Percentiles rank a stretch among this genome's conserved stretches.
Evolutionary conservation across 495 filamentous ascomycete species (phyloP).

Genomic region (Tuber indicum): DNA sequence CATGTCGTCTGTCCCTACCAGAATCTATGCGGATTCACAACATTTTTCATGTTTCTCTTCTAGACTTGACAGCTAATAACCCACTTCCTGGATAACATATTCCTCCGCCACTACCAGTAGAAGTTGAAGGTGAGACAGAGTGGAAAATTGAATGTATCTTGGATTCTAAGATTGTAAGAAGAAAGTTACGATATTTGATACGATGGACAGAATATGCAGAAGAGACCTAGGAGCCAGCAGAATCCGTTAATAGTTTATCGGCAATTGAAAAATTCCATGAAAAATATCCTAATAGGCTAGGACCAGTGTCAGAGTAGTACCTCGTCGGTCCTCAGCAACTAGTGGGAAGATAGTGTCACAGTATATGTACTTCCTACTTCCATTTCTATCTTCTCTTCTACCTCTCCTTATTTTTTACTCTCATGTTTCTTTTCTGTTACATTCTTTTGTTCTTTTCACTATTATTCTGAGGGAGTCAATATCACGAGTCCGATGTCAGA

Average conservation of each 20-base stretch:
- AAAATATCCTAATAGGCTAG: background rate
- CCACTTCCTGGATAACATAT: slow-evolving; percentile 7
- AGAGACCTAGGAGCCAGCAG: slow-evolving; percentile 30
- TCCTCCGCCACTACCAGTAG: slow-evolving; percentile 7
- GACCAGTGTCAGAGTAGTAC: background rate
- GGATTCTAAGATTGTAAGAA: slow-evolving; percentile 14
- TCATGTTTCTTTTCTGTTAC: too few species aligned
- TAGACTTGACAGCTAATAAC: slow-evolving; percentile 9
- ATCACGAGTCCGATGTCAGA: too few species aligned
- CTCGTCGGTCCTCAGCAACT: too few species aligned
- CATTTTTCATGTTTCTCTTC: slow-evolving; percentile 21
- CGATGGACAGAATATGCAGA: slow-evolving; percentile 27
- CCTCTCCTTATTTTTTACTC: too few species aligned
- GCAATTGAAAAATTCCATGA: slow-evolving; percentile 16
- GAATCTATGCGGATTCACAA: slow-evolving; percentile 13
- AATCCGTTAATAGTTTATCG: slow-evolving; percentile 14
- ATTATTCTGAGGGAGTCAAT: too few species aligned
- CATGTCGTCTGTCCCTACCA: too few species aligned
- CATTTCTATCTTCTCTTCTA: too few species aligned
- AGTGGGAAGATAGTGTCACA: too few species aligned
- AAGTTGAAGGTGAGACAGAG: slow-evolving; percentile 21
- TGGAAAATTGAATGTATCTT: slow-evolving; percentile 28
- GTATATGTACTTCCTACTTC: too few species aligned
- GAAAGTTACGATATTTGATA: slow-evolving; percentile 23
- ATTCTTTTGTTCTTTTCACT: too few species aligned